Evolutionary conservation across 805 yeast genomes (phyloP).

Genomic region (Wickerhamomyces queroliae): DNA sequence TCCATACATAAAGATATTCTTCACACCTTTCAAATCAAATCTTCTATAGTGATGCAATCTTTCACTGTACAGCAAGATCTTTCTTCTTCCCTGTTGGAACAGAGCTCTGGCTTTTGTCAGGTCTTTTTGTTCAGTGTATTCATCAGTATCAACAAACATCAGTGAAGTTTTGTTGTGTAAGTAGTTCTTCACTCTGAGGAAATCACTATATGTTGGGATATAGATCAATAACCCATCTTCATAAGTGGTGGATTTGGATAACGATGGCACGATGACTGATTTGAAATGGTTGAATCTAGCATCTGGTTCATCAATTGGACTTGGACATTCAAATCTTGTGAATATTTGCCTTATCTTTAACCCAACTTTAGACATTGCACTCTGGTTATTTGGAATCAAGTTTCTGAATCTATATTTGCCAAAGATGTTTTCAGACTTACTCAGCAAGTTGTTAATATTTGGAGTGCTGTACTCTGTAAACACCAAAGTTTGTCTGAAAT

Average conservation of each 20-base stretch:
- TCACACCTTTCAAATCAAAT: constrained; percentile 79
- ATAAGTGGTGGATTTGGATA: constrained; percentile 49
- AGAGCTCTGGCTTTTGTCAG: constrained; percentile 63
- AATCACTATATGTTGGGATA: constrained; percentile 85
- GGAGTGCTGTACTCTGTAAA: constrained; percentile 80
- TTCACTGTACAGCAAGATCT: constrained; percentile 84
- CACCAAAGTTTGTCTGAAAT: constrained; percentile 71
- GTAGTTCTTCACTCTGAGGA: constrained; percentile 68
- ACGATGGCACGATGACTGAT: constrained; percentile 66
- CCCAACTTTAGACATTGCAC: constrained; percentile 62
- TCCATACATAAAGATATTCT: constrained; percentile 74
- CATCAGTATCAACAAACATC: constrained; percentile 70
- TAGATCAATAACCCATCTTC: constrained; percentile 75
- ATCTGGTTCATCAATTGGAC: constrained; percentile 68
- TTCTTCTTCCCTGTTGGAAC: constrained; percentile 57
- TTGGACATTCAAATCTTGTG: constrained; percentile 56
- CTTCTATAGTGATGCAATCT: constrained; percentile 90
- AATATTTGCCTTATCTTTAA: constrained; percentile 62
- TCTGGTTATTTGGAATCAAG: constrained; percentile 34
- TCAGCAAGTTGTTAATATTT: constrained; percentile 60
- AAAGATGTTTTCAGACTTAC: constrained; percentile 45
- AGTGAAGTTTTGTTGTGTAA: constrained; percentile 49
- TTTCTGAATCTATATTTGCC: constrained; percentile 59
- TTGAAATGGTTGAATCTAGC: constrained; percentile 78
- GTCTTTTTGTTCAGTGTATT: constrained; percentile 72